Percentiles rank a stretch among this genome's conserved stretches.
phyloP scores from a whole-genome alignment of 208 protist genomes.

The Tritrichomonas musculus region DNA sequence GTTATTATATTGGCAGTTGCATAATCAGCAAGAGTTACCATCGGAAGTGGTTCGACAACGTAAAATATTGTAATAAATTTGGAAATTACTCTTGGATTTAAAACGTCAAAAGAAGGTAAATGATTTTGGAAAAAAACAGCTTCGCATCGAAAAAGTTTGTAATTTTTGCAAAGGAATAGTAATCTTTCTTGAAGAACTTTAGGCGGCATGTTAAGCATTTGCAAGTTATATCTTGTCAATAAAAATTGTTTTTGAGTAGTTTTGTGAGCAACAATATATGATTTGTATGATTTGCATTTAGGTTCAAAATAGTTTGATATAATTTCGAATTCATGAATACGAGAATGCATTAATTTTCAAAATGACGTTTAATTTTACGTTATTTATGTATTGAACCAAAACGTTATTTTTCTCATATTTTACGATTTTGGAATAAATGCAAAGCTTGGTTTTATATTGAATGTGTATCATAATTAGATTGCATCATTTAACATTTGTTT shows the following conservation, averaged over 20 bases:
- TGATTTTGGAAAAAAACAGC: conserved; percentile 10
- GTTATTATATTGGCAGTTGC: neutral
- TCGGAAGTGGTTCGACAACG: neutral
- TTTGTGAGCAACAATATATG: neutral
- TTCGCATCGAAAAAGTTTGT: neutral
- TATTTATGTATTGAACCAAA: too few relatives aligned
- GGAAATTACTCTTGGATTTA: neutral
- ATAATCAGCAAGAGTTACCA: conserved; percentile 14
- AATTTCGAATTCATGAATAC: neutral
- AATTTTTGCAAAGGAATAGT: neutral
- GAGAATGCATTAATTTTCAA: neutral
- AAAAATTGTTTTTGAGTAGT: neutral
- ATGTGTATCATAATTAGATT: too few relatives aligned
- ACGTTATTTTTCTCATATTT: too few relatives aligned
- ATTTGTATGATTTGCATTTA: neutral
- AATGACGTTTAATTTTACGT: neutral
- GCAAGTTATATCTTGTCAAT: neutral
- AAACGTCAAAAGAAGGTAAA: neutral
- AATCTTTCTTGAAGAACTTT: neutral
- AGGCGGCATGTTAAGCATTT: neutral
- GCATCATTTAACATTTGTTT: too few relatives aligned
- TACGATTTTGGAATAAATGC: too few relatives aligned
- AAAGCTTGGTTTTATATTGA: too few relatives aligned
- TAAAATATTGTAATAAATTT: conserved; percentile 2
- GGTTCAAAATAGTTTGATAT: neutral